Conservation (phyloP, 2,329 filamentous ascomycete genomes). For the Trichoderma afroharzianum region DNA sequence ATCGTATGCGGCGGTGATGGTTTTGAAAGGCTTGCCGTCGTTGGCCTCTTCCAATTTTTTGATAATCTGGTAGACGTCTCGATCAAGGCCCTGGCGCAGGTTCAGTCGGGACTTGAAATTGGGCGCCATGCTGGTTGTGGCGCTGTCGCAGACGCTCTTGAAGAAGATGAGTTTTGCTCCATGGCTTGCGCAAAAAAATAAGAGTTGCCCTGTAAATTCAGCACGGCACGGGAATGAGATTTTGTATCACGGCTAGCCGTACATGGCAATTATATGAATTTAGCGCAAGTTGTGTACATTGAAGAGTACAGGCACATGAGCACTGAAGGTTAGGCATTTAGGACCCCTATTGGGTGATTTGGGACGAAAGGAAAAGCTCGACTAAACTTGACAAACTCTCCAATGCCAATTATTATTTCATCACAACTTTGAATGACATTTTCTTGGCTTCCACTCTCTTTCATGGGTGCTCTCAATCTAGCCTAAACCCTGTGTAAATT, state of each 20-base stretch:
- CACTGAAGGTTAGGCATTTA: background rate
- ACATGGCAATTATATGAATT: background rate
- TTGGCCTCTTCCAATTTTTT: conserved; percentile 70
- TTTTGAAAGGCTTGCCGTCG: conserved; percentile 45
- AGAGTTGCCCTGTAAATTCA: background rate
- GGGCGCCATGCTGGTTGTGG: conserved; percentile 16
- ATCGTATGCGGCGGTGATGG: conserved; percentile 65
- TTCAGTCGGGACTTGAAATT: conserved; percentile 19
- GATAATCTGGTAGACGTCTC: conserved; percentile 75
- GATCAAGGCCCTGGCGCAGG: conserved; percentile 47
- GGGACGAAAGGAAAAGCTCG: background rate
- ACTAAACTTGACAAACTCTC: no score
- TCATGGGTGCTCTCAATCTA: background rate
- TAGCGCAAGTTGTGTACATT: background rate
- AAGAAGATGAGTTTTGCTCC: background rate
- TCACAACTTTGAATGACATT: background rate
- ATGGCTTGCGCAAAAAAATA: background rate
- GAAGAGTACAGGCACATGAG: background rate
- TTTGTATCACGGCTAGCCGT: background rate
- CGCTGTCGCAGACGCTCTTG: background rate
- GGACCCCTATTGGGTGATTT: background rate
- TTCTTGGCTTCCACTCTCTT: background rate
- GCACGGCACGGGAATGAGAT: background rate
- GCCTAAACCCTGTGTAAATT: background rate
- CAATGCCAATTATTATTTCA: background rate